Conservation (phyloP, 371 early-diverging fungal genomes). For the Mortierella sp. region DNA sequence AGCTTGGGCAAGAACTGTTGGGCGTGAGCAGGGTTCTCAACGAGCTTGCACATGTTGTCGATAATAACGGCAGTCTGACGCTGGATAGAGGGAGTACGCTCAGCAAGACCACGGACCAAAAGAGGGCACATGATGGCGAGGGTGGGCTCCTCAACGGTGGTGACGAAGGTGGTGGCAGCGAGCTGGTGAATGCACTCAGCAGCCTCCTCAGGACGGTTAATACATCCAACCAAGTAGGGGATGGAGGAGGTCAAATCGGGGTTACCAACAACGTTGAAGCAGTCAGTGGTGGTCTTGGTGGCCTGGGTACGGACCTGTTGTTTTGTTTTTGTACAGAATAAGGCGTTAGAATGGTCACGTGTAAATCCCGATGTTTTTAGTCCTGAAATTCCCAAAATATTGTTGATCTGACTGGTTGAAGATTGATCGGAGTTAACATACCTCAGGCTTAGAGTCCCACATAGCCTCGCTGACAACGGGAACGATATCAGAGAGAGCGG, state of each 20-base stretch:
- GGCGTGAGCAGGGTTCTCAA: slow-evolving; percentile 83
- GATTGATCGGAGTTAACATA: slow-evolving; percentile 47
- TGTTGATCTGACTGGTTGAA: slow-evolving; percentile 1
- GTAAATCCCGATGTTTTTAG: background rate
- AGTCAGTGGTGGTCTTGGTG: slow-evolving; percentile 45
- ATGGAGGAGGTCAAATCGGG: slow-evolving; percentile 76
- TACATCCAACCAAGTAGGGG: slow-evolving; percentile 72
- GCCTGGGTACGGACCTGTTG: slow-evolving; percentile 41
- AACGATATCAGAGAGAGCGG: slow-evolving; percentile 77
- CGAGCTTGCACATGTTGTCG: slow-evolving; percentile 89
- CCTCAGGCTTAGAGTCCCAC: slow-evolving; percentile 83
- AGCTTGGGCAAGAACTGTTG: slow-evolving; percentile 87
- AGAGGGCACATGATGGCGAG: slow-evolving; percentile 88
- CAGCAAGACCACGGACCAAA: slow-evolving; percentile 79
- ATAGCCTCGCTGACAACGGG: slow-evolving; percentile 82
- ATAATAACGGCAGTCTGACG: slow-evolving; percentile 88
- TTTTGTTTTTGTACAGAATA: background rate
- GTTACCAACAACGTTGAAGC: slow-evolving; percentile 67
- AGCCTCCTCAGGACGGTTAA: slow-evolving; percentile 75
- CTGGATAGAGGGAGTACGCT: slow-evolving; percentile 72
- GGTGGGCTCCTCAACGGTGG: slow-evolving; percentile 82
- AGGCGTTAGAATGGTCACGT: slow-evolving; percentile 2
- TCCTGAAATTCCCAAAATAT: too few relatives aligned
- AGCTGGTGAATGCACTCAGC: slow-evolving; percentile 75
- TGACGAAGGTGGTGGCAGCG: slow-evolving; percentile 82